phyloP scores from a whole-genome alignment of 1,284 basidiomycete genomes.

The Vanrija sp. region DNA sequence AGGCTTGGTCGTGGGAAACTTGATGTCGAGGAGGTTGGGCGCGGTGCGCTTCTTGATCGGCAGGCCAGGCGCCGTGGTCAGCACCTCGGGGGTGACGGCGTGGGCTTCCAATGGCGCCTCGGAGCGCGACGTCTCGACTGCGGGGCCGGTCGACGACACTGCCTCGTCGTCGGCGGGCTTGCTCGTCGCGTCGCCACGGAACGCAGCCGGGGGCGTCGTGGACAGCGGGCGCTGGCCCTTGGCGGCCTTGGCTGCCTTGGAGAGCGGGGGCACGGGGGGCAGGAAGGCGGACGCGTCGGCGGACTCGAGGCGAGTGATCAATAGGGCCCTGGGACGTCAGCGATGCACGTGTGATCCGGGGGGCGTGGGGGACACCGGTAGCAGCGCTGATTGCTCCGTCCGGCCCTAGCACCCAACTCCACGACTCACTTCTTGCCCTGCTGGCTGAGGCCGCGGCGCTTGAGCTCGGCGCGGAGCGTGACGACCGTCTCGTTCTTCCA shows the following conservation, averaged over 20 bases:
- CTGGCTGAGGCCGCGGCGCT: slow-evolving; percentile 61
- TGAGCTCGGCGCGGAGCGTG: slow-evolving; percentile 63
- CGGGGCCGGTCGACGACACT: slow-evolving; percentile 25
- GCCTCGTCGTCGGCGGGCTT: slow-evolving; percentile 7
- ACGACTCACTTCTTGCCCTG: slow-evolving; percentile 51
- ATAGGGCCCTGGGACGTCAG: slow-evolving; percentile 25
- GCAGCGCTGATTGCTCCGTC: background rate
- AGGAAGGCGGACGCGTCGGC: slow-evolving; percentile 36
- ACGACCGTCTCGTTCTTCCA: slow-evolving; percentile 56
- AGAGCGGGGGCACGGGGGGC: slow-evolving; percentile 31
- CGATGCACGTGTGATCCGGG: background rate
- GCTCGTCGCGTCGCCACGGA: too few species aligned
- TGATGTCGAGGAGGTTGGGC: slow-evolving; percentile 3
- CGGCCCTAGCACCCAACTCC: background rate
- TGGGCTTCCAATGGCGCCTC: slow-evolving; percentile 15
- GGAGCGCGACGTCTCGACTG: slow-evolving; percentile 17
- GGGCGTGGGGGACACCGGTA: background rate
- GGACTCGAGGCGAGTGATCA: slow-evolving; percentile 33
- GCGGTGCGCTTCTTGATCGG: slow-evolving; percentile 14
- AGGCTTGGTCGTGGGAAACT: slow-evolving; percentile 20
- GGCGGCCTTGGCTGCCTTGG: slow-evolving; percentile 4
- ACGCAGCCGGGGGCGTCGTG: background rate
- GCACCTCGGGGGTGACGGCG: slow-evolving; percentile 2
- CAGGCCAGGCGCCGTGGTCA: slow-evolving; percentile 35
- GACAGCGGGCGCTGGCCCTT: slow-evolving; percentile 3